Base-by-base conservation (phyloP, 768 basidiomycete genomes). In the Coprinellus micaceus region DNA sequence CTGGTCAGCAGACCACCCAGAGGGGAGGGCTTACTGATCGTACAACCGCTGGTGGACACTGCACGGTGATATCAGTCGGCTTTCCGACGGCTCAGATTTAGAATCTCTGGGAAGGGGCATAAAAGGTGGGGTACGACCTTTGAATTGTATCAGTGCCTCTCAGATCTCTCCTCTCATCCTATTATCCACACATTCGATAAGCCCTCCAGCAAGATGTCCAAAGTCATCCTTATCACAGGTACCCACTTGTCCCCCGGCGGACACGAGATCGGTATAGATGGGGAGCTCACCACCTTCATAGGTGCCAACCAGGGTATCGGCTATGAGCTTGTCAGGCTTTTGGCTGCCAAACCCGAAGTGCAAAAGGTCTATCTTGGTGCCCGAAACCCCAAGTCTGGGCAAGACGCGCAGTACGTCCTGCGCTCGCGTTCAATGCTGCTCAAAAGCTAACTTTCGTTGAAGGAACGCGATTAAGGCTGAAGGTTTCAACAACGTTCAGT, bases 291-390 rank as follows among this genome's bases (percentile, higher is more conserved):
- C n/a, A 13, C n/a, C n/a, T 47, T 52, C 33, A 21, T 19, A 76
- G 75, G 76, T 46, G 69, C 72, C 30, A 78, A 78, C 60, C 60
- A 74, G 46, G 77, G 77, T 2, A 79, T 80, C 22, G 77, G 77
- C 33, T 74, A 73, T 56, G 77, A 78, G 52, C 69, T 79, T 24
- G 74, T 77, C 11, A 69, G 69, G 21, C 65, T 77, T 13, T 65
- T 79, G 10, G 77, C 77, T 1, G 63, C 73, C 61, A 72, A 76
- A 58, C 74, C 71, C 0, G 45, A 47, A 21, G 24, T 47, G 9
- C 74, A 79, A 55, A 73, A 57, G 5, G 77, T 79, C 9, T 79
- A 78, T 60, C 63, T 79, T 19, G 70, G 66, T 37, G 70, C 77
- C 2, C 71, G 77, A 56, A 77, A 74, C 25, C 66, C 71, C 58